Percentiles rank a stretch among this genome's conserved stretches.
Evolutionary conservation across 306 rosid species (phyloP).

Genomic region (Sindora glabra): DNA sequence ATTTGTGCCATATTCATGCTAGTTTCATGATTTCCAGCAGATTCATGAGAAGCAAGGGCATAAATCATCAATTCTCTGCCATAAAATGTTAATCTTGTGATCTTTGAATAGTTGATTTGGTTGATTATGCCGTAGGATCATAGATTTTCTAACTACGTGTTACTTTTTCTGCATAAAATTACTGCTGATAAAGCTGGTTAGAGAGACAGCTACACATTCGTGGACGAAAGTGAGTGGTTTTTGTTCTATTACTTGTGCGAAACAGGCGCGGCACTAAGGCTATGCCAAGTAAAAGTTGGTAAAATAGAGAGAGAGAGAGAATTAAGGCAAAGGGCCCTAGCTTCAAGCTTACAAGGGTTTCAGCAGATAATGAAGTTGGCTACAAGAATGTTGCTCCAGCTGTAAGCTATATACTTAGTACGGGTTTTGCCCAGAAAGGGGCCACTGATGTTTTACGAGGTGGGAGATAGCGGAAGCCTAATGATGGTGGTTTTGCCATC

Average conservation of each 20-base stretch:
- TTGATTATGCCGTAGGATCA: conserved; percentile 24
- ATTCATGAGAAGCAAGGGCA: neutral
- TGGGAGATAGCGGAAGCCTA: conserved; percentile 37
- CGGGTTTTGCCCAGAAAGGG: conserved; percentile 32
- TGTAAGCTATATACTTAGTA: conserved; percentile 35
- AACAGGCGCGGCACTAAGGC: conserved; percentile 19
- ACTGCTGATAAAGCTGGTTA: conserved; percentile 59
- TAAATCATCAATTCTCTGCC: conserved; percentile 12
- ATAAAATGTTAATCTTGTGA: conserved; percentile 31
- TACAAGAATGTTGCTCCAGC: conserved; percentile 47
- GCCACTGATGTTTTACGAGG: conserved; percentile 52
- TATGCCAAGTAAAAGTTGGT: conserved; percentile 25
- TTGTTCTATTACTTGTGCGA: conserved; percentile 19
- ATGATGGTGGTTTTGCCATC: conserved; percentile 36
- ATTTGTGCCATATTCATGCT: neutral
- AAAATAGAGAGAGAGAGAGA: conserved; percentile 1
- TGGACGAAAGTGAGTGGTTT: conserved; percentile 29
- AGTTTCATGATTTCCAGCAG: conserved; percentile 14
- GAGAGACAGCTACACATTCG: conserved; percentile 28
- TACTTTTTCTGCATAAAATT: conserved; percentile 47
- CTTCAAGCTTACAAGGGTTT: conserved; percentile 24
- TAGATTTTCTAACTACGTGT: conserved; percentile 19
- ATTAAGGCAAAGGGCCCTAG: conserved; percentile 25
- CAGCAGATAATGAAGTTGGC: conserved; percentile 20
- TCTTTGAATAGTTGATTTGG: conserved; percentile 6